Conservation (phyloP, 768 basidiomycete species). For the Rhodocollybia butyracea region DNA sequence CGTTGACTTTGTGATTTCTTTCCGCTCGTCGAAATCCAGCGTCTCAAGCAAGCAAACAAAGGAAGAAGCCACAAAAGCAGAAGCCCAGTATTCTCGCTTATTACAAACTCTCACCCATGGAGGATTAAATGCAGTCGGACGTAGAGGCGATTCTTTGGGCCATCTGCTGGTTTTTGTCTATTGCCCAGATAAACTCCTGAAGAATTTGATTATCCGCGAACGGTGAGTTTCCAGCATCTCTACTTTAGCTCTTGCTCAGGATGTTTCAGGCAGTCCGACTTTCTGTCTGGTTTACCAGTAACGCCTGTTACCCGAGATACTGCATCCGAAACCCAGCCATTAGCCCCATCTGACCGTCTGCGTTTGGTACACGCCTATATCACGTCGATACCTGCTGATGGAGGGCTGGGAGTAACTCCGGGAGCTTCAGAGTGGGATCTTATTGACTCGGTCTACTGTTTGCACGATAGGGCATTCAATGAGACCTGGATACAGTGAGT, state of each 20-base stretch:
- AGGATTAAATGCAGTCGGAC: constrained; percentile 68
- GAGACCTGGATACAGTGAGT: constrained; percentile 75
- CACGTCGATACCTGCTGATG: constrained; percentile 66
- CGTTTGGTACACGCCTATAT: constrained; percentile 75
- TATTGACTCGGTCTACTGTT: constrained; percentile 74
- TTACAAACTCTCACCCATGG: constrained; percentile 57
- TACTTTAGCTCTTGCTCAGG: background rate
- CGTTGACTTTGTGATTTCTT: constrained; percentile 74
- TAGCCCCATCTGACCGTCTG: constrained; percentile 74
- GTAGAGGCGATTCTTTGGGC: constrained; percentile 72
- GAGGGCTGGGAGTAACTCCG: constrained; percentile 81
- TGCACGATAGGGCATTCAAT: constrained; percentile 85
- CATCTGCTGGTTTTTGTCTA: constrained; percentile 75
- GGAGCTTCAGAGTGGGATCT: constrained; percentile 72
- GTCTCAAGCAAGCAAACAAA: constrained; percentile 61
- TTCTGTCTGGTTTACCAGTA: constrained; percentile 69
- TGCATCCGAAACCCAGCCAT: constrained; percentile 31
- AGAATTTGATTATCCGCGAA: constrained; percentile 68
- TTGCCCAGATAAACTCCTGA: constrained; percentile 60
- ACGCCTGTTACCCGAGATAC: constrained; percentile 42
- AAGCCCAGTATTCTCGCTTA: constrained; percentile 66
- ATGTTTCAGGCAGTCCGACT: constrained; percentile 64
- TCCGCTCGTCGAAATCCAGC: constrained; percentile 49
- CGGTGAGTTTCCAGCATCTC: constrained; percentile 43
- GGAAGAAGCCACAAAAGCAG: constrained; percentile 60